These are phyloP conservation scores for Pyrenochaeta sp. DNA, from an alignment of 2,329 filamentous ascomycete species.

Conservation along the genomic window DNA sequence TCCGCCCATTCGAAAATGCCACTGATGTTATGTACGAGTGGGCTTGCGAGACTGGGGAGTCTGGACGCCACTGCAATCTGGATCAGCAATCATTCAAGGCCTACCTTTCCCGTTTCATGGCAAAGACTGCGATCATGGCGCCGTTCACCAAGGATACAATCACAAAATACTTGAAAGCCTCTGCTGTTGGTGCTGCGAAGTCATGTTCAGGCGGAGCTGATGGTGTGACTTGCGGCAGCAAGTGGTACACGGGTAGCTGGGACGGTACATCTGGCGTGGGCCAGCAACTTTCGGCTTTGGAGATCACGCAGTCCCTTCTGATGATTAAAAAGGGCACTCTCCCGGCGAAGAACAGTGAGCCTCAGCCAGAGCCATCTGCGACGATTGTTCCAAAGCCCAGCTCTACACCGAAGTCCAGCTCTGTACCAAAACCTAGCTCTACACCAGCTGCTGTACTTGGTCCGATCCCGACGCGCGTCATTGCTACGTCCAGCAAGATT, in stretches of 20 bases:
- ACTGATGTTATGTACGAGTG: conserved; percentile 70
- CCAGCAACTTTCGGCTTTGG: conserved; percentile 56
- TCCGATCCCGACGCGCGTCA: conserved; percentile 9
- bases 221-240: conserved; percentile 54
- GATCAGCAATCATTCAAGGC: conserved; percentile 82
- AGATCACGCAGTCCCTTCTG: conserved; percentile 56
- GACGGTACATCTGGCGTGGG: conserved; percentile 55
- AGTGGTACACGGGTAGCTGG: conserved; percentile 55
- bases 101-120: conserved; percentile 72
- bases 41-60: conserved; percentile 66
- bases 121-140: conserved; percentile 54
- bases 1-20: conserved; percentile 61
- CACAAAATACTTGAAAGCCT: conserved; percentile 49
- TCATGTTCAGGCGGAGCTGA: conserved; percentile 54
- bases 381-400: conserved; percentile 25
- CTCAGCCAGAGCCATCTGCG: conserved; percentile 24
- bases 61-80: conserved; percentile 65
- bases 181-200: conserved; percentile 54
- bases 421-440: conserved; percentile 25
- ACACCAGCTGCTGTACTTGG: conserved; percentile 10
- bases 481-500: conserved; percentile 3
- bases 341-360: conserved; percentile 35
- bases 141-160: conserved; percentile 53
- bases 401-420: conserved; percentile 27
- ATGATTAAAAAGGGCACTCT: conserved; percentile 41